Evolutionary conservation across 306 rosid species (phyloP).

Genomic region (Glycyrrhiza uralensis): DNA sequence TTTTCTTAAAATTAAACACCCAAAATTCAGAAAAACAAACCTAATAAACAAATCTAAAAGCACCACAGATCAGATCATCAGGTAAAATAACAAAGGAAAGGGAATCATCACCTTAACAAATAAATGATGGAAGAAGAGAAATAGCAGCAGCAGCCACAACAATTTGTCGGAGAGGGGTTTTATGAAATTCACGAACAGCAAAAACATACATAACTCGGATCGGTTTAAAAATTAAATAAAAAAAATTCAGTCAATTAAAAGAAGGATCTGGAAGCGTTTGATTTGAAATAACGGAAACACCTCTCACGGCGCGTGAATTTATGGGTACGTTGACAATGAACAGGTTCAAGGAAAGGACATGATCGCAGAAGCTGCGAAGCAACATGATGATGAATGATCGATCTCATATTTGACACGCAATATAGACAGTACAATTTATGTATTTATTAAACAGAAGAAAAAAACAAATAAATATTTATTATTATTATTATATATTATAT

Average conservation of each 20-base stretch:
- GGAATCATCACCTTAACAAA: constrained; percentile 12
- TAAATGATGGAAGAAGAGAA: neutral
- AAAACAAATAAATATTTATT: neutral
- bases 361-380: neutral
- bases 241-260: neutral
- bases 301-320: neutral
- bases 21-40: neutral
- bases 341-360: neutral
- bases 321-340: neutral
- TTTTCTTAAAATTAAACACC: neutral
- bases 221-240: neutral
- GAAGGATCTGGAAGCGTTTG: constrained; percentile 35
- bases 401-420: constrained; percentile 24
- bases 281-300: neutral
- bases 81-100: neutral
- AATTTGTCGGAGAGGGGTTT: neutral
- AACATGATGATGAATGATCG: too few species aligned
- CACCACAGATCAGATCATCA: neutral
- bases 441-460: neutral
- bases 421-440: neutral
- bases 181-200: neutral
- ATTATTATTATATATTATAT: too few species aligned
- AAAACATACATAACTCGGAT: neutral
- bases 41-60: constrained; percentile 4
- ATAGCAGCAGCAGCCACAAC: neutral